Base-by-base conservation (phyloP, 106 monocot genomes). In the Apostasia ramifera region DNA sequence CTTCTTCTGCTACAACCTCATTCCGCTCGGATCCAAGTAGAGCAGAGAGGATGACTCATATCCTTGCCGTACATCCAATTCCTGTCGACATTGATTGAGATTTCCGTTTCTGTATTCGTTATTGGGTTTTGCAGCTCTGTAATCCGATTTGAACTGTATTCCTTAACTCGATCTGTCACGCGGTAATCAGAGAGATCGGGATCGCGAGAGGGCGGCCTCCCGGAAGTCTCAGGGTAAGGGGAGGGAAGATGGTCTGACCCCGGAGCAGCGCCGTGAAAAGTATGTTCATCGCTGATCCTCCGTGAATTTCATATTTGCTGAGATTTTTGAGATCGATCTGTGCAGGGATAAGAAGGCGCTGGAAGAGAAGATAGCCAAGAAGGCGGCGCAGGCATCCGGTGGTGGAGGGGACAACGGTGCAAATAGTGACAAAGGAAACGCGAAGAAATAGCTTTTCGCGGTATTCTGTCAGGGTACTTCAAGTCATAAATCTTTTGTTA, bases 221-320 rank as follows among this genome's bases (percentile, higher is more conserved):
- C 81, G 89, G 66, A 86, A 87, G 56, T 13, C 2, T 53, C 71
- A 65, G 57, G 43, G 8, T 10, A 94, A 89, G 64, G 75, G 62
- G 1, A 81, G 74, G 55, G 80, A 72, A 6, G 93, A 89, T 14
- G 84, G 82, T 2, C 77, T 89, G 12, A 90, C 86, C 1, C 86
- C 93, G 10, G 89, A 94, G 73, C 93, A 94, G 73, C 77, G 93
- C 4, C 89, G 93, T 10, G 93, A 94, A 71, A 94, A 72, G 88
- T 84, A 45, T 48, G 26, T 56, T 44, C 44, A 45, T 47, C 56
- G n/a, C 10, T 4, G 1, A 4, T 8, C 1, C 3, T 46, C 47
- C 40, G 4, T 63, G 63, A 8, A 26, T 26, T 26, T 26, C 26
- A 26, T 26, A 26, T 26, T 26, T 26, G 26, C 26, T 26, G 26